Conservation (phyloP, 768 basidiomycete genomes). For the Lentinula guzmanii region DNA sequence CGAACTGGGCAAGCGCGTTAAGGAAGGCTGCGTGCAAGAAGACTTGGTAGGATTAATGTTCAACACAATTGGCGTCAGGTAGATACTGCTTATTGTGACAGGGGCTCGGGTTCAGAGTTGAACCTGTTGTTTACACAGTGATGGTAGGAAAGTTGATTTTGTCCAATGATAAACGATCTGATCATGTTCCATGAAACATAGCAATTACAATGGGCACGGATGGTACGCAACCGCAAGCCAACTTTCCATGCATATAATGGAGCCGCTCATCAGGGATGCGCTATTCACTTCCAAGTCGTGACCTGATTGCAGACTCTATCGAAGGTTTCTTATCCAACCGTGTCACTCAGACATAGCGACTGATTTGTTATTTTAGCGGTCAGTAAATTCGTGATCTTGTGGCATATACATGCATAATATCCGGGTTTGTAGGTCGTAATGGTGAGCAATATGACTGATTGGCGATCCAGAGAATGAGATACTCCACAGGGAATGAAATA, state of each 20-base stretch:
- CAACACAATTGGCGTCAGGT: constrained; percentile 85
- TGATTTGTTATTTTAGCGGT: neutral
- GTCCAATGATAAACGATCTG: neutral
- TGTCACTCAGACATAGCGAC: neutral
- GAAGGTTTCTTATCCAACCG: constrained; percentile 35
- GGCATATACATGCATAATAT: neutral
- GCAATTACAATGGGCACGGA: constrained; percentile 89
- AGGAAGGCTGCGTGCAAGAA: constrained; percentile 77
- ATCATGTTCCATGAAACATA: constrained; percentile 28
- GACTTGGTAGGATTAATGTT: constrained; percentile 78
- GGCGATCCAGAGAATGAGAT: neutral
- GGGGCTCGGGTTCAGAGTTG: neutral
- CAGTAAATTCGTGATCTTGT: neutral
- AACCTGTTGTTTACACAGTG: neutral
- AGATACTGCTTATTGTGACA: constrained; percentile 5
- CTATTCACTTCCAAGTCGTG: constrained; percentile 86
- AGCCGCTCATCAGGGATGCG: constrained; percentile 58
- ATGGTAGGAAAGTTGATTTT: neutral
- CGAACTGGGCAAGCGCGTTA: constrained; percentile 73
- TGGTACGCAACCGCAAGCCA: constrained; percentile 36
- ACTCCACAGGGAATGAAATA: constrained; percentile 71
- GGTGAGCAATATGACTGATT: constrained; percentile 24
- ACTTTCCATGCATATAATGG: neutral
- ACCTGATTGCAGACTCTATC: constrained; percentile 86
- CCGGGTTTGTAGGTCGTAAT: constrained; percentile 40